Conservation (phyloP, 1,284 basidiomycete species). For the Trametes hirsuta region DNA sequence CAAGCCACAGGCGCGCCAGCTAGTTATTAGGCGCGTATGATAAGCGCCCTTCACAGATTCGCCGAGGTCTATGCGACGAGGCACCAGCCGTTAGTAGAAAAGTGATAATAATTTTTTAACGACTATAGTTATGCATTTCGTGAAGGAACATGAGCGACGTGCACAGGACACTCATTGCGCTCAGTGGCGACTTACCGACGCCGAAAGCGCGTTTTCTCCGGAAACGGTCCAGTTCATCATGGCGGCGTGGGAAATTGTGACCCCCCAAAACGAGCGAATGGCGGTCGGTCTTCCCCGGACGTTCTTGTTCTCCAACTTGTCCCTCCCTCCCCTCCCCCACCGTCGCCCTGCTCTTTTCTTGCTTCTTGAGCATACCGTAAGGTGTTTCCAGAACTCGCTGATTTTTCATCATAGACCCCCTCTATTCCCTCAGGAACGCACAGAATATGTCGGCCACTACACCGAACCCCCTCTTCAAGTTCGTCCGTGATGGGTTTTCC, state of each 20-base stretch:
- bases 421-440: background rate
- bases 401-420: background rate
- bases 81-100: too few species aligned
- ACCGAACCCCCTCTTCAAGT: constrained; percentile 38
- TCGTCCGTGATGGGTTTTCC: constrained; percentile 40
- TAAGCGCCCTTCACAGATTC: too few species aligned
- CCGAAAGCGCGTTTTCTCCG: constrained; percentile 13
- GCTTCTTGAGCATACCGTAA: constrained; percentile 21
- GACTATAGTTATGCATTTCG: too few species aligned
- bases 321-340: constrained; percentile 5
- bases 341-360: constrained; percentile 23
- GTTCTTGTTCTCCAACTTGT: constrained; percentile 28
- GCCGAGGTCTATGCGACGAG: too few species aligned
- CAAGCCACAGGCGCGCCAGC: too few species aligned
- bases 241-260: constrained; percentile 30
- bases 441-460: constrained; percentile 24
- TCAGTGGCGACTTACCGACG: background rate
- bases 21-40: too few species aligned
- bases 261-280: constrained; percentile 19
- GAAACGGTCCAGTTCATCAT: too few species aligned
- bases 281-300: constrained; percentile 22
- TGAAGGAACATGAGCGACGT: too few species aligned
- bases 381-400: constrained; percentile 14
- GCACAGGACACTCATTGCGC: too few species aligned
- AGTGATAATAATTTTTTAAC: too few species aligned